Conservation (phyloP, 2,329 filamentous ascomycete genomes). For the Fusarium albidum region DNA sequence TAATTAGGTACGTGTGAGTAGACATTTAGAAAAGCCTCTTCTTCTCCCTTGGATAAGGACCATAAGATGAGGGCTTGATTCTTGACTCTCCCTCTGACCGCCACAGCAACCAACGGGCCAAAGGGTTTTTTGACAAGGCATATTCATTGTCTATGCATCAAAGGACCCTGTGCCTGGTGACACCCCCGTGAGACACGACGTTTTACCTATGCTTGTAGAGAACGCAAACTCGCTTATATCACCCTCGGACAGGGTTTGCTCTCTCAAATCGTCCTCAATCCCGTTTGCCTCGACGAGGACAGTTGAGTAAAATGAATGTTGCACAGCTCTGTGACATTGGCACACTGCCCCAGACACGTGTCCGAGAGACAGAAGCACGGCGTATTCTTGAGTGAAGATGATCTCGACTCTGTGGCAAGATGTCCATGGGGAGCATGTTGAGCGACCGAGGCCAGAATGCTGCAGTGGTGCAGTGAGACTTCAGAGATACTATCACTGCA, state of each 20-base stretch:
- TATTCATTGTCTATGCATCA: conserved; percentile 2
- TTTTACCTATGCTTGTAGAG: conserved; percentile 23
- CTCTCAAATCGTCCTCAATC: no score
- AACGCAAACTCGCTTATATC: conserved; percentile 33
- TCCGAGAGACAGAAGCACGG: conserved; percentile 24
- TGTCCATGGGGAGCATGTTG: not conserved
- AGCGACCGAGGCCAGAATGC: conserved; percentile 1
- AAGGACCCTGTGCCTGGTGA: conserved; percentile 10
- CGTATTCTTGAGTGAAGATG: conserved; percentile 12
- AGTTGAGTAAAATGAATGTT: no score
- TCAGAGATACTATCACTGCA: not conserved
- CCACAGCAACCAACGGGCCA: not conserved
- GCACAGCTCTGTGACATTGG: conserved; percentile 22
- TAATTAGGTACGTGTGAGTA: no score
- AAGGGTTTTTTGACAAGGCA: not conserved
- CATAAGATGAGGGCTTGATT: not conserved
- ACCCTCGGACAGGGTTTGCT: conserved; percentile 19
- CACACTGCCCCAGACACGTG: conserved; percentile 30
- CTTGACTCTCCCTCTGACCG: not conserved
- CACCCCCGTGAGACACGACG: conserved; percentile 18
- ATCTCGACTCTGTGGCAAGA: not conserved
- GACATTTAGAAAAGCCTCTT: not conserved
- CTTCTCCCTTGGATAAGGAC: not conserved
- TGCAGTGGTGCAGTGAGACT: not conserved
- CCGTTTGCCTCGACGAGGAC: conserved; percentile 15